Evolutionary conservation across 768 basidiomycete species (phyloP), one percentile per base, ranked within the genome.

Genomic region (Russula sp.): DNA sequence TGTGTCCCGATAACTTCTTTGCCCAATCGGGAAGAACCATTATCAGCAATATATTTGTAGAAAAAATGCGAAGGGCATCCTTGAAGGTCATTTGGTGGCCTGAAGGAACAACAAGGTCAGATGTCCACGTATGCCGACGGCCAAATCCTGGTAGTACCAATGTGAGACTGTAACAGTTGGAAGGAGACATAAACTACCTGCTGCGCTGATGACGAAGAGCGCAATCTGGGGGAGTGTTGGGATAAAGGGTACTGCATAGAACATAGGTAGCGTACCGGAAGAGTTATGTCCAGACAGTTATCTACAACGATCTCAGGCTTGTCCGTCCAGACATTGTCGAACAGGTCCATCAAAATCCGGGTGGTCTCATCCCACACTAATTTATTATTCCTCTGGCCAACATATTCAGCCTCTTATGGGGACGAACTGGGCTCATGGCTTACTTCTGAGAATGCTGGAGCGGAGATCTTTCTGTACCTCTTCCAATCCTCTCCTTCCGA

Each of bases 401-500:
- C 25, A 35, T 3, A 16, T 58, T 53, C 22, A 48, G 47, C 25
- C 46, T 14, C 13, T 16, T 41, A 22, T 25, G 16, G 11, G 11
- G 10, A 52, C n/a, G 14, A 29, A 36, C 5, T 9, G 9, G 34
- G 7, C 11, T 3, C 8, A 5, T 1, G 20, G 18, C 72, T 47
- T 58, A 83, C 83, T 69, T 85, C 84, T 7, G 82, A 82, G 69
- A 87, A 87, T 0, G 83, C 80, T n/a, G 85, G 84, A 1, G 82
- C 83, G 18, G 79, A 73, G 45, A 87, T 79, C 69, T 82, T 84
- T 49, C 85, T 73, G 64, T 84, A 84, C 35, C 79, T 78, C 70
- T 85, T 85, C 85, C 85, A 88, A 61, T 82, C 76, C 4, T 82
- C 79, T 22, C 80, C 82, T 66, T 87, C 86, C 0, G 83, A 81